These are phyloP conservation scores for Saccharomyces hybrid DNA, from an alignment of 1,139 yeast genomes.

Conservation along the genomic window DNA sequence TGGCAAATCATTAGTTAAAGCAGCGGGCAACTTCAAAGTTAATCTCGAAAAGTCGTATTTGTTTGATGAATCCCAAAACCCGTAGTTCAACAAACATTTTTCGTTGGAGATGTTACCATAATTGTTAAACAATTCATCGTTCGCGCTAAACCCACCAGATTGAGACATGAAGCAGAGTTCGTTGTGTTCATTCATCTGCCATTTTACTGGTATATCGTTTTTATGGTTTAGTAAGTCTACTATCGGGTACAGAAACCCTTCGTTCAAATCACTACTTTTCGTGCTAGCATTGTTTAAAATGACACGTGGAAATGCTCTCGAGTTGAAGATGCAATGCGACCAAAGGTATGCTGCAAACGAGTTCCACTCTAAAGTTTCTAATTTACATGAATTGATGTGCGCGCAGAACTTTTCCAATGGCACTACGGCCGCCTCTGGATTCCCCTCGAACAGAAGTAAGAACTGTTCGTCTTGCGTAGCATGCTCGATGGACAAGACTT, in stretches of 20 bases:
- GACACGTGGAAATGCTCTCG: conserved; percentile 72
- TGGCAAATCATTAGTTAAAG: conserved; percentile 15
- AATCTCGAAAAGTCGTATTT: conserved; percentile 55
- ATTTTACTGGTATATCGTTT: conserved; percentile 52
- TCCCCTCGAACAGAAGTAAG: conserved; percentile 4
- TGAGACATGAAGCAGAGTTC: neutral
- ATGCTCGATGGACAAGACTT: conserved; percentile 6
- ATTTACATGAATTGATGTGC: neutral
- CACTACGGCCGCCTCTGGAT: conserved; percentile 10
- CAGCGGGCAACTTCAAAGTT: conserved; percentile 43
- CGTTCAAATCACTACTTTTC: conserved; percentile 35
- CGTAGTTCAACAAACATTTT: conserved; percentile 51
- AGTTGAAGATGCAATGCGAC: conserved; percentile 62
- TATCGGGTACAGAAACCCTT: conserved; percentile 68
- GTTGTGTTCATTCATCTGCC: conserved; percentile 36
- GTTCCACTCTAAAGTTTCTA: conserved; percentile 39
- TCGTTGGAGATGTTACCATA: conserved; percentile 84
- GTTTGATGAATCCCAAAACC: conserved; percentile 53
- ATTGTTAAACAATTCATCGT: conserved; percentile 60
- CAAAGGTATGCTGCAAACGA: conserved; percentile 61
- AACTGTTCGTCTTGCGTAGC: conserved; percentile 5
- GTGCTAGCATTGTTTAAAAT: conserved; percentile 32
- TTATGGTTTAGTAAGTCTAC: conserved; percentile 73
- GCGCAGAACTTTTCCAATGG: neutral
- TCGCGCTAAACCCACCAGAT: neutral